A percentile compares a stretch with the other conserved stretches of the same genome.
These are phyloP conservation scores for Ampelomyces quisqualis DNA, from an alignment of 2,329 filamentous ascomycete species.

Conservation along the genomic window DNA sequence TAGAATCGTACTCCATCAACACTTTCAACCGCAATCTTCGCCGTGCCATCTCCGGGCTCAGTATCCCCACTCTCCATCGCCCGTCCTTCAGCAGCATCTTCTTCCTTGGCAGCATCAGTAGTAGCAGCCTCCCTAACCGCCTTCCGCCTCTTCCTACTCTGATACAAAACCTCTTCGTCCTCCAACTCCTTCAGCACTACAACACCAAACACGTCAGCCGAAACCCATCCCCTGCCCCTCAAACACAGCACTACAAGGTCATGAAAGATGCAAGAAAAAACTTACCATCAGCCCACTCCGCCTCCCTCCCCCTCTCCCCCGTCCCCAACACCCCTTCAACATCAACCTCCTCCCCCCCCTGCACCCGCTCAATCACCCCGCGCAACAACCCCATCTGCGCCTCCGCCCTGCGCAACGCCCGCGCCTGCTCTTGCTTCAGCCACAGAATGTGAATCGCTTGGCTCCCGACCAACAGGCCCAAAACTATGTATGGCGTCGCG, in stretches of 20 bases:
- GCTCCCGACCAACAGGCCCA: constrained; percentile 80
- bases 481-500: constrained; percentile 64
- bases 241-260: no score
- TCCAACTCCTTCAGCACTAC: constrained; percentile 67
- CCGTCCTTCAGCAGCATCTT: constrained; percentile 29
- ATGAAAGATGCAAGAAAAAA: constrained; percentile 5
- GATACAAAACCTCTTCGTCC: constrained; percentile 59
- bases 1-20: constrained; percentile 37
- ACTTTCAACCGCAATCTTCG: constrained; percentile 34
- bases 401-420: constrained; percentile 74
- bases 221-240: background rate
- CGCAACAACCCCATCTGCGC: constrained; percentile 73
- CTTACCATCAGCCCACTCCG: constrained; percentile 84
- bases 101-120: constrained; percentile 6
- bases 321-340: constrained; percentile 80
- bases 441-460: constrained; percentile 93
- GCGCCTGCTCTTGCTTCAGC: constrained; percentile 71
- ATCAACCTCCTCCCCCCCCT: constrained; percentile 53
- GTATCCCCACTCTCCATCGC: constrained; percentile 26
- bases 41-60: constrained; percentile 8
- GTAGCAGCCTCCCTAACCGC: constrained; percentile 24
- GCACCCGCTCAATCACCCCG: constrained; percentile 63
- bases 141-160: constrained; percentile 44
- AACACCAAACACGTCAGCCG: constrained; percentile 12
- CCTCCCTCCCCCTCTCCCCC: constrained; percentile 71